Evolutionary conservation across 2,329 filamentous ascomycete genomes (phyloP), one percentile per base, ranked within the genome.

Genomic region (Neurospora sp.): DNA sequence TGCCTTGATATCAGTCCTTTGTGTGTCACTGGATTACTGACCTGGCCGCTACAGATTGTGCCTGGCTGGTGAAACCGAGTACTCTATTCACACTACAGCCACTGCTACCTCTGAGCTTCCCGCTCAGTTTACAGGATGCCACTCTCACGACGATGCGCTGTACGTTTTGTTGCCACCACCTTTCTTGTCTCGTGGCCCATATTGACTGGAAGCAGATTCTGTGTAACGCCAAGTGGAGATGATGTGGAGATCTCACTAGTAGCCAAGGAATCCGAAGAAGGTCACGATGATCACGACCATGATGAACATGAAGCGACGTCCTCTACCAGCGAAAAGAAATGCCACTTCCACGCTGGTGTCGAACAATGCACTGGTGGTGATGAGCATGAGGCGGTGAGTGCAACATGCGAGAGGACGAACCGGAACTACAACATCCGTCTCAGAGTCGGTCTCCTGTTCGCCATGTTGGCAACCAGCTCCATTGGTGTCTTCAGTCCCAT

Each of bases 331-430:
- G 80, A 79, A n/a, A 74, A 83, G 72, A 83, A 86, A 74, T 92
- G 90, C 74, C 91, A 93, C 76, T 92, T 90, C 78, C 91, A 93
- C 74, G 90, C 90, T 10, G 90, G 90, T 43, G 88, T 93, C 28
- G 89, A 92, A 72, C 87, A 91, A 74, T 92, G 89, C 73, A 83
- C 86, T 12, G 83, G 84, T 8, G 81, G 77, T 15, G 80, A 79
- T 11, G 83, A 83, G 70, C 79, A 79, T 46, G 83, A 83, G 72
- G 77, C 77, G 67, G 74, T 76, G 33, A 75, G 75, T 33, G 70
- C 72, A 3, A 80, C 75, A 28, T 91, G 89, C 76, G 81, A 82
- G 1, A 80, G 79, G 43, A 76, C 78, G 6, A 75, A 80, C 39
- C 79, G 83, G 68, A 80, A 90, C 67, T 93, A 93, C 80, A 87